Conservation (phyloP, 2,329 filamentous ascomycete species). For the Colletotrichum simmondsii region DNA sequence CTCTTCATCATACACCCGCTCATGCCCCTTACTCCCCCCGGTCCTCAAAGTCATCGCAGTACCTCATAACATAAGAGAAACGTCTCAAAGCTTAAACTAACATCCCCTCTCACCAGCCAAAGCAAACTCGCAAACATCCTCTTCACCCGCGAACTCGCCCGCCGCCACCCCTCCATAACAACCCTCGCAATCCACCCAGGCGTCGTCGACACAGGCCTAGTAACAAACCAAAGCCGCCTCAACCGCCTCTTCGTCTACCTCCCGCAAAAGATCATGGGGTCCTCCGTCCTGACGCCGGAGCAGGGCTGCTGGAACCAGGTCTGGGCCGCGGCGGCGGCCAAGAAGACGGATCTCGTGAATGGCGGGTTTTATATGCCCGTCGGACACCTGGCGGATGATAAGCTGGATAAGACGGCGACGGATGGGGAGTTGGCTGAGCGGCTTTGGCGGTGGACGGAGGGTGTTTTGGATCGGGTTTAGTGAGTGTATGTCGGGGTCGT, state of each 20-base stretch:
- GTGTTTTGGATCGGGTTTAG: constrained; percentile 20
- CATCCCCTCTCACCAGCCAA: constrained; percentile 32
- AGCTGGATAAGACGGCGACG: constrained; percentile 35
- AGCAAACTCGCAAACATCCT: constrained; percentile 47
- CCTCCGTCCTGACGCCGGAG: constrained; percentile 38
- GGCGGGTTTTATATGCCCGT: constrained; percentile 44
- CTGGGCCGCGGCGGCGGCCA: constrained; percentile 43
- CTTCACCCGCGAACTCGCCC: constrained; percentile 43
- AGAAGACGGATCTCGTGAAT: constrained; percentile 33
- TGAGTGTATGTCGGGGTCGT: not conserved
- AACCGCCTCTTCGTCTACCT: constrained; percentile 40
- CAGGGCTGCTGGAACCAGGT: constrained; percentile 44
- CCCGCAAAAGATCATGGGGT: constrained; percentile 34
- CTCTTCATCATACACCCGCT: not conserved
- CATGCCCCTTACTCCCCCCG: no score
- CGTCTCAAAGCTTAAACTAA: not conserved
- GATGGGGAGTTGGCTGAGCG: constrained; percentile 44
- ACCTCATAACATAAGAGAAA: no score
- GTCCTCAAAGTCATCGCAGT: not conserved
- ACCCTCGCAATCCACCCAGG: constrained; percentile 43
- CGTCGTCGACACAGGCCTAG: constrained; percentile 41
- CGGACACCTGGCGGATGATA: constrained; percentile 36
- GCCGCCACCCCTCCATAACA: constrained; percentile 41
- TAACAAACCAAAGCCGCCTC: constrained; percentile 38
- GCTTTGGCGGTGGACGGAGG: constrained; percentile 53